These are phyloP conservation scores for Citrus maxima DNA, from an alignment of 345 rosid genomes.

Conservation along the genomic window DNA sequence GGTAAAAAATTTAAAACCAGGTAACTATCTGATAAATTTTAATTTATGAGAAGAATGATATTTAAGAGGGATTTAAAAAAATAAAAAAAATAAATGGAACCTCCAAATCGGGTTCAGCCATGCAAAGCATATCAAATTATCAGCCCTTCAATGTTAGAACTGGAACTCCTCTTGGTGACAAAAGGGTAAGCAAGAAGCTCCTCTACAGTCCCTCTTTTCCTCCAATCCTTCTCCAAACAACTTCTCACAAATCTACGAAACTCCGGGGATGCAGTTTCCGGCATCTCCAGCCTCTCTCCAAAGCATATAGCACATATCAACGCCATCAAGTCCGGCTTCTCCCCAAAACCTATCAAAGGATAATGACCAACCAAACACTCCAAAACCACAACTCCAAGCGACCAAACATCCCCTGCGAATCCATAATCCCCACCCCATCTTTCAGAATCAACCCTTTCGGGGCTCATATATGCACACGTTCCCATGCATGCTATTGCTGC, in stretches of 20 bases:
- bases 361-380: constrained; percentile 59
- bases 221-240: constrained; percentile 72
- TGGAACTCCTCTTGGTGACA: constrained; percentile 16
- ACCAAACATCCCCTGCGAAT: constrained; percentile 61
- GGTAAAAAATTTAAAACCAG: too few relatives aligned
- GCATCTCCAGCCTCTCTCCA: constrained; percentile 42
- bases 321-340: constrained; percentile 61
- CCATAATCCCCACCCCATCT: constrained; percentile 48
- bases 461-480: constrained; percentile 74
- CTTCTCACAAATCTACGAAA: constrained; percentile 39
- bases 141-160: not conserved
- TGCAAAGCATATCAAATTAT: constrained; percentile 1
- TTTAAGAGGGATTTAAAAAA: too few relatives aligned
- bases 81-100: too few relatives aligned
- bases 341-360: constrained; percentile 49
- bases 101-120: not conserved
- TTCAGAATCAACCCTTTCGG: constrained; percentile 59
- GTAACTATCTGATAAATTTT: too few relatives aligned
- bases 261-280: constrained; percentile 43
- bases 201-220: constrained; percentile 45
- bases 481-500: constrained; percentile 30
- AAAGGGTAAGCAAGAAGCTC: constrained; percentile 63
- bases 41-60: too few relatives aligned
- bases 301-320: constrained; percentile 55
- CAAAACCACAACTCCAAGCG: constrained; percentile 57